Base-by-base conservation (phyloP, 495 filamentous ascomycete species). In the Hypomontagnella monticulosa region DNA sequence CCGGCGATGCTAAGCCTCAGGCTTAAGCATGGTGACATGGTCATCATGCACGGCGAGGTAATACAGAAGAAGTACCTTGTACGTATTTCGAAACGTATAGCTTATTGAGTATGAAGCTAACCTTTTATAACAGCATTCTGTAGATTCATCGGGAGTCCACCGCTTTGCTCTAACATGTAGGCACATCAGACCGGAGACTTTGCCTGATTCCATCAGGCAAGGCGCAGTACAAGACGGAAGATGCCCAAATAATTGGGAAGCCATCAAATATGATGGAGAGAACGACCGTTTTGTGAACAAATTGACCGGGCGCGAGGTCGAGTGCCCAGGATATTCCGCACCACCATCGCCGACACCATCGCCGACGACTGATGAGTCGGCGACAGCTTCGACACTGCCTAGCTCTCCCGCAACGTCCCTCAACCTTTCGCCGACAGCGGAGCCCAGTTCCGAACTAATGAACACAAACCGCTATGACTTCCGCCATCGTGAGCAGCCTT, bases 11-110 rank as follows among this genome's bases (percentile, higher is more conserved):
- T 82, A 4, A 71, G 73, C 33, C 64, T 81, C 6, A 36, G 64
- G 1, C 80, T 96, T 30, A 72, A 83, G 30, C 93, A 96, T 71
- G 93, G 93, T 0, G 92, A 96, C 69, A 80, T 93, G 43, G 82
- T 96, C 20, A 81, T 96, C 2, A 96, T 96, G 93, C 85, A 92
- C 68, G 93, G 92, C 0, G 77, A 77, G 0, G 70, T 78, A 1
- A 85, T 96, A 27, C 93, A 96, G 69, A 83, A 84, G 62, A 81
- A 83, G 30, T 94, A 87, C 60, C 91, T 93, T 74, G 90, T 89
- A 70, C 49, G 81, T 77, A 8, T n/a, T 18, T n/a, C 48, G 15
- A 19, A 0, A 30, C 10, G 30, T 27, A 10, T 10, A 63, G 0
- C 44, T 48, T 30, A 64, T 77, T 77, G 33, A 51, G 14, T n/a